Conservation (phyloP, 805 yeast species). For the Suhomyces sp. region DNA sequence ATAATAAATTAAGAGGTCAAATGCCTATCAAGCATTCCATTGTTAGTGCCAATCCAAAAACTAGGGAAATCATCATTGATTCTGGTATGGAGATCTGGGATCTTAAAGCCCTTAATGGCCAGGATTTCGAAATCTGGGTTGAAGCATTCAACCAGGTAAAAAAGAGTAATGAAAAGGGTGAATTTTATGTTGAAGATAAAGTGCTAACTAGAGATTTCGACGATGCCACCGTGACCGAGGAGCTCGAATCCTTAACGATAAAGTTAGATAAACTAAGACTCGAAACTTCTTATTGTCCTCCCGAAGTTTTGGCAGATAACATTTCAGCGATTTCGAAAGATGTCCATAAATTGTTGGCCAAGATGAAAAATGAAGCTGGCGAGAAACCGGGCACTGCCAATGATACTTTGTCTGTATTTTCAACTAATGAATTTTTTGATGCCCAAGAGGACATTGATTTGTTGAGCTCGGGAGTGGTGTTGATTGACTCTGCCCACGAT, state of each 20-base stretch:
- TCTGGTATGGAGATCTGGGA: conserved; percentile 96
- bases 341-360: conserved; percentile 17
- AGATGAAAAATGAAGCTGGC: conserved; percentile 5
- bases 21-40: conserved; percentile 83
- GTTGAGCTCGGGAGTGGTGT: conserved; percentile 52
- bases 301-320: conserved; percentile 2
- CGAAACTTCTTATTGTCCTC: conserved; percentile 3
- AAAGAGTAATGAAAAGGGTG: conserved; percentile 14
- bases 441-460: conserved; percentile 64
- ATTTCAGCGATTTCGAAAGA: conserved; percentile 18
- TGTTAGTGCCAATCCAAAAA: conserved; percentile 72
- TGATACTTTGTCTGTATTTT: conserved; percentile 30
- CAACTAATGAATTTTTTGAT: conserved; percentile 47
- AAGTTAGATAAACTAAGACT: conserved; percentile 23
- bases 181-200: conserved; percentile 11
- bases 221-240: conserved; percentile 10
- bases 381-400: not conserved
- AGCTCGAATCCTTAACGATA: conserved; percentile 19
- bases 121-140: conserved; percentile 81
- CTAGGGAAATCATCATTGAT: conserved; percentile 74
- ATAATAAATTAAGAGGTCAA: conserved; percentile 80
- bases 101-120: conserved; percentile 61
- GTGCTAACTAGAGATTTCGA: too few species aligned
- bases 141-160: conserved; percentile 66
- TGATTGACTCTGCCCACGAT: conserved; percentile 30